Conservation (phyloP, 768 basidiomycete genomes). For the Kwoniella sp. region DNA sequence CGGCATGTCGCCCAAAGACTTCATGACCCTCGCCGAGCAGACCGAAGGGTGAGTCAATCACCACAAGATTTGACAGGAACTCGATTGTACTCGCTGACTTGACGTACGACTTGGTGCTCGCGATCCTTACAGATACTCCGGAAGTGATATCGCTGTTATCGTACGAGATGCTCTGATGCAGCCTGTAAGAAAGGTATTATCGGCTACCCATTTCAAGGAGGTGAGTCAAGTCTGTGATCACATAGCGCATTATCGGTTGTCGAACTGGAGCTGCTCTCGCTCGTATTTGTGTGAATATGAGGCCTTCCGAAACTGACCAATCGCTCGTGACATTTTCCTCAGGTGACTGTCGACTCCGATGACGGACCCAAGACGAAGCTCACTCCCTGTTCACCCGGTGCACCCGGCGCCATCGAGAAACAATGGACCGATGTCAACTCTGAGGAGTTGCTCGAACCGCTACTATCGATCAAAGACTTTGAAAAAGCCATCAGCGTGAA, state of each 20-base stretch:
- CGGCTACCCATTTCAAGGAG: conserved; percentile 89
- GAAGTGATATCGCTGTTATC: conserved; percentile 90
- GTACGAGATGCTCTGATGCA: conserved; percentile 98
- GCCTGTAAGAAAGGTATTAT: conserved; percentile 91
- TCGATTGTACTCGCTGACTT: not conserved
- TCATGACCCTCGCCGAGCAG: conserved; percentile 73
- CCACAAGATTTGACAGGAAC: too few species aligned
- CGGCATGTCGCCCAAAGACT: conserved; percentile 75
- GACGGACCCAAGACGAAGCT: conserved; percentile 60
- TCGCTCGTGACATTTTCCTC: not conserved
- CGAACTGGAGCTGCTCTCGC: too few species aligned
- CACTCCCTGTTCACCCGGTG: conserved; percentile 97
- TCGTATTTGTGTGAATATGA: too few species aligned
- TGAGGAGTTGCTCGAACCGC: conserved; percentile 87
- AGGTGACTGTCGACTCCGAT: conserved; percentile 37
- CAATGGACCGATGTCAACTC: conserved; percentile 83
- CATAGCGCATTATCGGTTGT: too few species aligned
- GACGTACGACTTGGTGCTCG: too few species aligned
- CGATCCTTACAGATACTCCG: conserved; percentile 67
- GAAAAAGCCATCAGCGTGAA: conserved; percentile 74
- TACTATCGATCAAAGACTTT: conserved; percentile 76
- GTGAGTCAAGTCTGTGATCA: too few species aligned
- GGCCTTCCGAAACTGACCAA: too few species aligned
- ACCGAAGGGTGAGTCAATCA: conserved; percentile 72
- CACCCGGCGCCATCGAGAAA: conserved; percentile 79